Evolutionary conservation across 2,329 filamentous ascomycete species (phyloP).

Genomic region (Ophiostoma ulmi): DNA sequence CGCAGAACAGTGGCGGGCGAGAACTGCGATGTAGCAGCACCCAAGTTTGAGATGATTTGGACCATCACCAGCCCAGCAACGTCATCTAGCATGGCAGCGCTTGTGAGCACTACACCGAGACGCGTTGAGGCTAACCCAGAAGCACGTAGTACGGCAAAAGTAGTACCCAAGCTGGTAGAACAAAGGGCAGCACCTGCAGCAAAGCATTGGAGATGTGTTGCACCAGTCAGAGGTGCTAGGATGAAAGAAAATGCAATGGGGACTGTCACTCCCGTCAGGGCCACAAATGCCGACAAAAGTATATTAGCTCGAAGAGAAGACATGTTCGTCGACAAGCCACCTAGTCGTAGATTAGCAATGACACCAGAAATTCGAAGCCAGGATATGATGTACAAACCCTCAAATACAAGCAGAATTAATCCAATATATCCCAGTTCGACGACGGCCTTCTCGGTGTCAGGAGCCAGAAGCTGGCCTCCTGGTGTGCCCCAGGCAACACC

Average conservation of each 20-base stretch:
- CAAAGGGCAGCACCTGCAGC: conserved; percentile 68
- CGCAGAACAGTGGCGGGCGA: conserved; percentile 40
- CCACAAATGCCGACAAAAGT: conserved; percentile 55
- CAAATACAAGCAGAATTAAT: conserved; percentile 65
- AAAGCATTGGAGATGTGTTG: conserved; percentile 56
- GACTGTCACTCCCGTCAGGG: conserved; percentile 57
- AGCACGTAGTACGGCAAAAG: conserved; percentile 50
- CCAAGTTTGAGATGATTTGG: conserved; percentile 66
- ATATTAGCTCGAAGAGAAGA: conserved; percentile 55
- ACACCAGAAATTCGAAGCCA: neutral
- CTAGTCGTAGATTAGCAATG: conserved; percentile 32
- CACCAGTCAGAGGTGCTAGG: conserved; percentile 45
- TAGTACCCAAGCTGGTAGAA: conserved; percentile 68
- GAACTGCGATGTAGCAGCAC: conserved; percentile 28
- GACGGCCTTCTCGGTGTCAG: conserved; percentile 48
- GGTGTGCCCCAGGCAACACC: conserved; percentile 67
- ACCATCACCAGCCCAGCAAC: conserved; percentile 73
- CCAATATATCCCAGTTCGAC: conserved; percentile 68
- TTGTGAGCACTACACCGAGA: conserved; percentile 58
- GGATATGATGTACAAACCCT: conserved; percentile 42
- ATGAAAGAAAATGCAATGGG: conserved; percentile 64
- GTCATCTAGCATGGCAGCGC: conserved; percentile 77
- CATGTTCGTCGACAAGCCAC: conserved; percentile 54
- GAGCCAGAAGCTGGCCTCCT: conserved; percentile 55
- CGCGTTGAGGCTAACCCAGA: conserved; percentile 42